phyloP scores from a whole-genome alignment of 2,329 filamentous ascomycete species.

The Erysiphe neolycopersici region DNA sequence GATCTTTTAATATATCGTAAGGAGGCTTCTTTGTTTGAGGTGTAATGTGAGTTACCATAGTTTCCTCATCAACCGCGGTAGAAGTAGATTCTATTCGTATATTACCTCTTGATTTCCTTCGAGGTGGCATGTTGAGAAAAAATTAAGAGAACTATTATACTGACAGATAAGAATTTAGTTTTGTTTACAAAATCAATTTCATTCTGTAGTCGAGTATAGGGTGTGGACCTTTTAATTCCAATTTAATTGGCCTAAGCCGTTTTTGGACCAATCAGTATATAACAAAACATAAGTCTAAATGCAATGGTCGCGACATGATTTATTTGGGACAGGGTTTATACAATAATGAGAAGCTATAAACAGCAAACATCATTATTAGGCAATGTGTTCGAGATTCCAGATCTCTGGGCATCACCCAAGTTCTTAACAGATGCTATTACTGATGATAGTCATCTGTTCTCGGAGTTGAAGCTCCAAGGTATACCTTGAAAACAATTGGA shows the following conservation, averaged over 20 bases:
- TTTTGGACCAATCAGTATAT: too few species aligned
- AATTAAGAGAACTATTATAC: too few species aligned
- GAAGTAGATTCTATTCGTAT: conserved; percentile 18
- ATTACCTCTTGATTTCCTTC: conserved; percentile 38
- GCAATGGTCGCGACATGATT: too few species aligned
- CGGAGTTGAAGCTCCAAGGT: conserved; percentile 12
- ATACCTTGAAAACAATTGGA: not conserved
- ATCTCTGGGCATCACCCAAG: conserved; percentile 29
- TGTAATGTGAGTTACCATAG: conserved; percentile 29
- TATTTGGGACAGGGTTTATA: too few species aligned
- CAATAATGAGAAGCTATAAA: too few species aligned
- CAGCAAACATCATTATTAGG: conserved; percentile 7
- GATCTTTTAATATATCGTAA: conserved; percentile 31
- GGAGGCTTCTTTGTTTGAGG: conserved; percentile 17
- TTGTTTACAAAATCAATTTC: too few species aligned
- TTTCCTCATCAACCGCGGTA: conserved; percentile 22
- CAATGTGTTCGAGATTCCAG: conserved; percentile 34
- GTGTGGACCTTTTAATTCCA: too few species aligned
- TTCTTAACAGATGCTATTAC: conserved; percentile 16
- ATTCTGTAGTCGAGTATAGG: too few species aligned
- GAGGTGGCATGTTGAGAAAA: conserved; percentile 30
- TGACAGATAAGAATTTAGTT: too few species aligned
- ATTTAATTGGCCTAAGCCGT: too few species aligned
- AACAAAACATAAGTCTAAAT: too few species aligned
- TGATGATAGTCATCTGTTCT: conserved; percentile 11